Evolutionary conservation across 495 filamentous ascomycete genomes (phyloP), one percentile per base, ranked within the genome.

Genomic region (Penicillium silybi): DNA sequence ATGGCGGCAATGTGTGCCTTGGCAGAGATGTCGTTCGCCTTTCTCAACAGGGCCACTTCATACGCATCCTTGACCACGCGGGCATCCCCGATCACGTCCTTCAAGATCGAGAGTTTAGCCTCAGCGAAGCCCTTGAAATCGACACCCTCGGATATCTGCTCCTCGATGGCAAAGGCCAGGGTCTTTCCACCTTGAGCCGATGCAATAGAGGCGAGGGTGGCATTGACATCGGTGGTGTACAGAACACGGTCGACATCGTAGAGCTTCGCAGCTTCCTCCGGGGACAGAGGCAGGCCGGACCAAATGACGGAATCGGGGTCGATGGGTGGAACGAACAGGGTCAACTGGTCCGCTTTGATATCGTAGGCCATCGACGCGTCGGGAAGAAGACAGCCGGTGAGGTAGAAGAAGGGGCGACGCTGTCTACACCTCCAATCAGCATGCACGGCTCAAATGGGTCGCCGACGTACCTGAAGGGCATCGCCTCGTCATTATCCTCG

Each of bases 261-360:
- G 22, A 79, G 79, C 23, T 82, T 64, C 38, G 81, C 64, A 17
- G 92, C 92, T 63, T 96, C 86, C n/a, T 85, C 74, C 27, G 73
- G 63, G 6, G 83, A 85, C 50, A 95, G 65, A 0, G 95, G 95
- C 18, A 97, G 81, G 23, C 95, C 95, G 20, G 86, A 87, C 95
- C 95, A 99, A 58, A 97, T 89, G n/a, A 97, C 93, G 37, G 83
- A 84, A 25, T 95, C 88, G 39, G 90, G 83, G 48, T 95, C 83
- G 62, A 95, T 80, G 2, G 90, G 87, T 5, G 95, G 92, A 54
- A 99, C 93, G 74, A 89, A 99, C 46, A 97, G 85, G 8, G 89
- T 97, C 19, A 90, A 80, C 58, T 84, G 81, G 54, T 80, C 75
- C 18, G 77, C 76, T 41, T 76, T 71, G 42, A 95, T 82, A 57